These are phyloP conservation scores for Kodamaea kakaduensis DNA, from an alignment of 805 yeast genomes.

Conservation along the genomic window DNA sequence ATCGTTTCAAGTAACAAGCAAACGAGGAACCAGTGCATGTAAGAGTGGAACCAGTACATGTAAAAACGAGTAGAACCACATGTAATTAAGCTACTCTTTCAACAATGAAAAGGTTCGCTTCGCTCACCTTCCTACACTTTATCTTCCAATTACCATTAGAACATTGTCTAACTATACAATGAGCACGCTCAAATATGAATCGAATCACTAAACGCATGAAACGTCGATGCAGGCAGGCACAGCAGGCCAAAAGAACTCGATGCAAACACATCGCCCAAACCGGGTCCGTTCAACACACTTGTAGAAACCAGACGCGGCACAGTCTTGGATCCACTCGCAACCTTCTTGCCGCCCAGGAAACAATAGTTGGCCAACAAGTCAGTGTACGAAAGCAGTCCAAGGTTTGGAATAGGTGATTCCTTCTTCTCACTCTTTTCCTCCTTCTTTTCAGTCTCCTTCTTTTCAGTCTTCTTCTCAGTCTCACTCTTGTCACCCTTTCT, in stretches of 20 bases:
- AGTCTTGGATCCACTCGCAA: constrained; percentile 1
- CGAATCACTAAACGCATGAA: constrained; percentile 33
- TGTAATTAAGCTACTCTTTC: too few relatives aligned
- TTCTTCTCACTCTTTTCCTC: background rate
- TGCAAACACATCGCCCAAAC: constrained; percentile 9
- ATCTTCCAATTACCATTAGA: too few relatives aligned
- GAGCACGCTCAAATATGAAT: constrained; percentile 25
- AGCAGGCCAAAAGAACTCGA: constrained; percentile 10
- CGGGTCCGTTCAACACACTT: constrained; percentile 3
- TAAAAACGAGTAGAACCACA: too few relatives aligned
- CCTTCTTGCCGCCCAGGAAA: constrained; percentile 26
- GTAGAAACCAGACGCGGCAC: constrained; percentile 7
- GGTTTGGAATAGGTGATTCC: background rate
- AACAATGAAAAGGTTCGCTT: too few relatives aligned
- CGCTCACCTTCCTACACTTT: too few relatives aligned
- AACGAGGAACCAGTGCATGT: too few relatives aligned
- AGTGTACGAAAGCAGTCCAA: constrained; percentile 25
- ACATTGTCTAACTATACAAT: too few relatives aligned
- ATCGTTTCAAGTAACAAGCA: too few relatives aligned
- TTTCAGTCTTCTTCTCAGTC: background rate
- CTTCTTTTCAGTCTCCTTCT: background rate
- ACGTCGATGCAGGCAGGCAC: constrained; percentile 29
- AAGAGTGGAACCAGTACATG: too few relatives aligned
- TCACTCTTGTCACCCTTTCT: constrained; percentile 11
- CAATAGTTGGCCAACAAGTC: constrained; percentile 35